Conservation (phyloP, 2,329 filamentous ascomycete species). For the Ascochyta lentis region DNA sequence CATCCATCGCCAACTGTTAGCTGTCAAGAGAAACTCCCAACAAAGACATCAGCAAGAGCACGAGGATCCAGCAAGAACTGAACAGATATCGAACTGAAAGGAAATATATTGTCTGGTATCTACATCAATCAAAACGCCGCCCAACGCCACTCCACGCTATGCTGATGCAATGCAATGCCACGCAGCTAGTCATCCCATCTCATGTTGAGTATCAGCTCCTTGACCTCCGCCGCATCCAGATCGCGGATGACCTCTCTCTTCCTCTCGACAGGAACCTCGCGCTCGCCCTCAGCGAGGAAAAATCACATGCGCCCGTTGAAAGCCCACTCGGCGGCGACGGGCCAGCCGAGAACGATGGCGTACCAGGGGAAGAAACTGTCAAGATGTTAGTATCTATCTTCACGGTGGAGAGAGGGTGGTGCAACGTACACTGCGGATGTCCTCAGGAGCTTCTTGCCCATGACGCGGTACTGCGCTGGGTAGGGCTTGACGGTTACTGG, state of each 20-base stretch:
- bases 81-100: neutral
- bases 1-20: too few species aligned
- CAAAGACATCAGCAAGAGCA: too few species aligned
- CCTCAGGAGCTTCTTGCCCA: slow-evolving; percentile 29
- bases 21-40: too few species aligned
- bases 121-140: slow-evolving; percentile 8
- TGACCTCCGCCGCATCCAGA: slow-evolving; percentile 31
- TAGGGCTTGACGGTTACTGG: slow-evolving; percentile 35
- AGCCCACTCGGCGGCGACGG: slow-evolving; percentile 33
- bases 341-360: slow-evolving; percentile 43
- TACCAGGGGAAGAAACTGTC: slow-evolving; percentile 39
- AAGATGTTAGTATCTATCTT: slow-evolving; percentile 2
- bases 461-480: slow-evolving; percentile 31
- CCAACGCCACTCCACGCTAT: slow-evolving; percentile 9
- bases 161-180: slow-evolving; percentile 9
- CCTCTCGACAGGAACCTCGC: slow-evolving; percentile 1
- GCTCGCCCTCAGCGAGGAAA: slow-evolving; percentile 21
- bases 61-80: neutral
- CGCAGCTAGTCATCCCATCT: slow-evolving; percentile 36
- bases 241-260: slow-evolving; percentile 3
- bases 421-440: slow-evolving; percentile 38
- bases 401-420: neutral
- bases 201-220: slow-evolving; percentile 37
- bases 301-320: slow-evolving; percentile 45
- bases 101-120: slow-evolving; percentile 12